Base-by-base conservation (phyloP, 2,329 filamentous ascomycete species). In the Ascochyta viciae-villosae region DNA sequence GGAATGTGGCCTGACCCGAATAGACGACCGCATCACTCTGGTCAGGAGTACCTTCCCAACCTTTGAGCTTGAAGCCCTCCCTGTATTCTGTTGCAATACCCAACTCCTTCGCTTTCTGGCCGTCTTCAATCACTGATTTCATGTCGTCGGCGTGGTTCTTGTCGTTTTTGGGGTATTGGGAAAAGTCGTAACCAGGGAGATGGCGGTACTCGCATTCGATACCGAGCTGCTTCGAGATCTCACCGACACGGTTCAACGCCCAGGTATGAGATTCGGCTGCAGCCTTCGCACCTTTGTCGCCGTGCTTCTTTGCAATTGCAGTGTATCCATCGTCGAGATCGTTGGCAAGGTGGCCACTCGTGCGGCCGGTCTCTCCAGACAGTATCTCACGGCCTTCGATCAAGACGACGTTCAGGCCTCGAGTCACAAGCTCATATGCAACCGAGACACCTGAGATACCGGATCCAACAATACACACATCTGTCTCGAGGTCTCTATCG, bases 161-260 rank as follows among this genome's bases (percentile, higher is more conserved):
- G 7, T 79, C 73, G 10, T 72, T 76, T 0, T 70, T 69, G 0
- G 75, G 63, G 55, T 81, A 83, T 63, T 84, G 80, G 1, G 82
- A 83, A 4, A 86, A 73, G 34, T 81, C 73, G 58, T 83, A 83
- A 0, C 73, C 82, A 0, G 77, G 79, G 2, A 86, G 61, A 33
- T 72, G 71, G 6, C 83, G 78, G 64, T 84, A 86, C 59, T 85
- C 83, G 69, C 84, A 86, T 0, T 85, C 82, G 29, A 86, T 82
- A 4, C 77, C 78, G 6, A 85, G 72, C 57, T 81, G 66, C 51
- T 76, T 73, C 0, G 78, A 72, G 2, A 86, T 73, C 53, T 85
- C 78, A 0, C 82, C 83, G 0, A 86, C 76, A 0, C 77, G 77
- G 22, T 82, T 75, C 10, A 85, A 62, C 0, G 83, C 84, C 80